Evolutionary conservation across 441 rosid genomes (phyloP).

Genomic region (Adansonia gregorii): DNA sequence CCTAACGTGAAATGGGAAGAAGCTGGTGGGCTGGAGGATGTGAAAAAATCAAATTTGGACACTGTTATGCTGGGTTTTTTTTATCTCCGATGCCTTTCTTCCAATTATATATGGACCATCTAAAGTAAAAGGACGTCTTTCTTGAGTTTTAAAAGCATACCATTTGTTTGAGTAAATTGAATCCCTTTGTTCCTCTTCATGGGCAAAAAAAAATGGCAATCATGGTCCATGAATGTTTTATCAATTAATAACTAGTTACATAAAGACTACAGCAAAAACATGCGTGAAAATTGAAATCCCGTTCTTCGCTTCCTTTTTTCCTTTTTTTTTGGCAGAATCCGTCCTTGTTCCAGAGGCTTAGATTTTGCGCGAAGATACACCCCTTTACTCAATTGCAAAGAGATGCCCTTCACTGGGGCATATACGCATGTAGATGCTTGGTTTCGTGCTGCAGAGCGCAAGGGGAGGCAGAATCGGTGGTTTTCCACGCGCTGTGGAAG

Average conservation of each 20-base stretch:
- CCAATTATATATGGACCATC: background rate
- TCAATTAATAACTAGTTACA: background rate
- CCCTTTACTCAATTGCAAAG: constrained; percentile 77
- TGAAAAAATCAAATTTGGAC: constrained; percentile 87
- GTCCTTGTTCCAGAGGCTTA: constrained; percentile 62
- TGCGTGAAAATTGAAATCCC: background rate
- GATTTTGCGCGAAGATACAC: constrained; percentile 66
- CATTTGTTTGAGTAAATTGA: constrained; percentile 6
- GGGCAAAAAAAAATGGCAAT: background rate
- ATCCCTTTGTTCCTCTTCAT: constrained; percentile 22
- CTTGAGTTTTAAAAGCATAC: background rate
- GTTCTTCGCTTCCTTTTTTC: background rate
- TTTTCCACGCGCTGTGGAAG: too few relatives aligned
- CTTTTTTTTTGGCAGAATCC: constrained; percentile 25
- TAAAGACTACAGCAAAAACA: background rate
- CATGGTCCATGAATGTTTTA: background rate
- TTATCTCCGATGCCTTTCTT: constrained; percentile 17
- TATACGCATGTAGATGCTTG: constrained; percentile 99
- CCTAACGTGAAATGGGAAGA: constrained; percentile 98
- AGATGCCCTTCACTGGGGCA: constrained; percentile 98
- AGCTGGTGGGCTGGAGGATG: constrained; percentile 98
- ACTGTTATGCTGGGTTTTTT: constrained; percentile 74
- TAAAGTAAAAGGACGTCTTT: too few relatives aligned
- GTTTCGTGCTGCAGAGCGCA: constrained; percentile 95
- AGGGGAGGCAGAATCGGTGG: constrained; percentile 47